Evolutionary conservation across 768 basidiomycete species (phyloP).

Genomic region (Astraeus odoratus): DNA sequence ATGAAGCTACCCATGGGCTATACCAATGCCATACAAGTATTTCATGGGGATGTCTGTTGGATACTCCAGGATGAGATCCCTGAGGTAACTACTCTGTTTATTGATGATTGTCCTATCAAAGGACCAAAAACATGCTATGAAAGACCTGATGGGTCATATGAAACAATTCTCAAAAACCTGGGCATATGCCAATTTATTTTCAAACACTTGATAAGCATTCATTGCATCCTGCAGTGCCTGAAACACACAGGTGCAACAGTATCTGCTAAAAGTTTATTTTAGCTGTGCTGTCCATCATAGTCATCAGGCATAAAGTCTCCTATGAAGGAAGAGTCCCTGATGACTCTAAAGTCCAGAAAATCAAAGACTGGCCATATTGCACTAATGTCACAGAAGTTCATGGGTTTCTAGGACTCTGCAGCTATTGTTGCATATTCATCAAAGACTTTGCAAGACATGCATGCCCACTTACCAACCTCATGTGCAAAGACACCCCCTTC

Average conservation of each 20-base stretch:
- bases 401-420: constrained; percentile 25
- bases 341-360: constrained; percentile 18
- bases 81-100: constrained; percentile 27
- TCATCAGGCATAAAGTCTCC: constrained; percentile 35
- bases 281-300: constrained; percentile 16
- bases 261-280: constrained; percentile 30
- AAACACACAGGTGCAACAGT: constrained; percentile 32
- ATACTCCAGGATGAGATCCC: constrained; percentile 37
- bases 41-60: constrained; percentile 33
- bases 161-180: constrained; percentile 9
- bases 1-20: constrained; percentile 34
- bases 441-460: constrained; percentile 17
- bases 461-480: constrained; percentile 18
- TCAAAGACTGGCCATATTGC: constrained; percentile 25
- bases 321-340: constrained; percentile 28
- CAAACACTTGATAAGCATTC: background rate
- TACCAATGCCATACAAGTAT: constrained; percentile 34
- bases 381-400: constrained; percentile 10
- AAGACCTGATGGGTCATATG: constrained; percentile 7
- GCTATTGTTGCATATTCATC: constrained; percentile 25
- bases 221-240: constrained; percentile 12
- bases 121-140: constrained; percentile 30
- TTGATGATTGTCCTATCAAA: constrained; percentile 34
- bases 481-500: constrained; percentile 23
- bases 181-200: constrained; percentile 12